phyloP scores from a whole-genome alignment of 768 basidiomycete genomes.

The Dacryopinax primogenitus region DNA sequence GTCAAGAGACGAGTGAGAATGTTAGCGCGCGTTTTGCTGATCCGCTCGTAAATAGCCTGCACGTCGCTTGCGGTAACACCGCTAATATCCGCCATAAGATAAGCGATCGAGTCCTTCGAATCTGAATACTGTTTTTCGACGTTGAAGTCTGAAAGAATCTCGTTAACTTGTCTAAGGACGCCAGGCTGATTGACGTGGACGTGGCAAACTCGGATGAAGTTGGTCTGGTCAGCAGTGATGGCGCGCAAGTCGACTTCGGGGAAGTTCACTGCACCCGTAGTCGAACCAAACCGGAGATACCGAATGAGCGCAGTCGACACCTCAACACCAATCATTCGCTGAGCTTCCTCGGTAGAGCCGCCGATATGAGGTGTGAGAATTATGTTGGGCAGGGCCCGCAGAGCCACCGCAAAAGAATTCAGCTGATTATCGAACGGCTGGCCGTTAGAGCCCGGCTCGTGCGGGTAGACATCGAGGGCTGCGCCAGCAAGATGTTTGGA shows the following conservation, averaged over 20 bases:
- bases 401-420: slow-evolving; percentile 67
- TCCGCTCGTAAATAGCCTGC: slow-evolving; percentile 60
- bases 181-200: slow-evolving; percentile 93
- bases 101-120: slow-evolving; percentile 82
- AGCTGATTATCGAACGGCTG: slow-evolving; percentile 72
- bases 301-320: slow-evolving; percentile 72
- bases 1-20: slow-evolving; percentile 80
- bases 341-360: slow-evolving; percentile 97
- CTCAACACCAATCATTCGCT: slow-evolving; percentile 92
- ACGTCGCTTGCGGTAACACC: slow-evolving; percentile 74
- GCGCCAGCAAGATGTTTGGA: slow-evolving; percentile 83
- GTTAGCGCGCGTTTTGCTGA: slow-evolving; percentile 69
- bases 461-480: slow-evolving; percentile 88
- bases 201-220: slow-evolving; percentile 80
- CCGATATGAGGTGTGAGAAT: slow-evolving; percentile 98
- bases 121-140: slow-evolving; percentile 99
- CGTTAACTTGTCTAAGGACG: slow-evolving; percentile 90
- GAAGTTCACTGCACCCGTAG: slow-evolving; percentile 92
- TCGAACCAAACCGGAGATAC: slow-evolving; percentile 86
- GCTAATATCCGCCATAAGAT: slow-evolving; percentile 94
- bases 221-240: slow-evolving; percentile 70
- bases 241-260: slow-evolving; percentile 94
- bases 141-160: slow-evolving; percentile 85
- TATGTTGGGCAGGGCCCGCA: slow-evolving; percentile 71
- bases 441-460: slow-evolving; percentile 87